Conservation (phyloP, 495 filamentous ascomycete genomes). For the Trichocladium uniseriatum region DNA sequence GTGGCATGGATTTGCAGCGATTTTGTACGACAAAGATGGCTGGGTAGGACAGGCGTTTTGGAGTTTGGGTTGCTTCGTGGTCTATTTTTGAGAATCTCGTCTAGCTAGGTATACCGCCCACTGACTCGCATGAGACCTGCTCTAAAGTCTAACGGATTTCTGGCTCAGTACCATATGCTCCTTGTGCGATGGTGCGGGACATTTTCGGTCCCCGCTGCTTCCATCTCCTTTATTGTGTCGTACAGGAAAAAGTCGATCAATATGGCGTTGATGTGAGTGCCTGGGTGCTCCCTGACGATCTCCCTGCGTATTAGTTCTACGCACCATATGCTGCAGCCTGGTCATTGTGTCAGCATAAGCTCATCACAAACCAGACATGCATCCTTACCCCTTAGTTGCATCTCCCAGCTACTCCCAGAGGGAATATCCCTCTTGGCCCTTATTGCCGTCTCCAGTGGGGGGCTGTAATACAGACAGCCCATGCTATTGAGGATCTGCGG, state of each 20-base stretch:
- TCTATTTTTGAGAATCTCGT: not conserved
- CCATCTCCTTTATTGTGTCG: slow-evolving; percentile 80
- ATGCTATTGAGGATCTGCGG: slow-evolving; percentile 86
- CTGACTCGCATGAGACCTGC: not conserved
- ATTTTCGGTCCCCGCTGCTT: slow-evolving; percentile 47
- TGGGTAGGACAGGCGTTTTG: not conserved
- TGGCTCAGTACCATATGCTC: slow-evolving; percentile 82
- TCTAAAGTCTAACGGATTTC: not conserved
- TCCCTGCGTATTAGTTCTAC: slow-evolving; percentile 83
- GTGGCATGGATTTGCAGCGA: not conserved
- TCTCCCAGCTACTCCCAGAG: slow-evolving; percentile 68
- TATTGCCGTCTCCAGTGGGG: slow-evolving; percentile 63
- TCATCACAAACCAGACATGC: no score
- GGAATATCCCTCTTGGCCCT: slow-evolving; percentile 51
- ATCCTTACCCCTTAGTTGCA: slow-evolving; percentile 66
- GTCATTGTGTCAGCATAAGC: not conserved
- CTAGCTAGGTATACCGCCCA: not conserved
- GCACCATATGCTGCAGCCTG: slow-evolving; percentile 81
- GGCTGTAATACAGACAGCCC: slow-evolving; percentile 75
- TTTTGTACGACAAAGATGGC: not conserved
- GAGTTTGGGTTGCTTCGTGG: not conserved
- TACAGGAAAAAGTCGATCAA: slow-evolving; percentile 96
- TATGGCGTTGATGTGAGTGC: slow-evolving; percentile 70
- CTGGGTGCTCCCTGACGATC: slow-evolving; percentile 64
- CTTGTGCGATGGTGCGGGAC: slow-evolving; percentile 90